These are phyloP conservation scores for Leishmania guyanensis DNA, from an alignment of 208 protist species.

Conservation along the genomic window DNA sequence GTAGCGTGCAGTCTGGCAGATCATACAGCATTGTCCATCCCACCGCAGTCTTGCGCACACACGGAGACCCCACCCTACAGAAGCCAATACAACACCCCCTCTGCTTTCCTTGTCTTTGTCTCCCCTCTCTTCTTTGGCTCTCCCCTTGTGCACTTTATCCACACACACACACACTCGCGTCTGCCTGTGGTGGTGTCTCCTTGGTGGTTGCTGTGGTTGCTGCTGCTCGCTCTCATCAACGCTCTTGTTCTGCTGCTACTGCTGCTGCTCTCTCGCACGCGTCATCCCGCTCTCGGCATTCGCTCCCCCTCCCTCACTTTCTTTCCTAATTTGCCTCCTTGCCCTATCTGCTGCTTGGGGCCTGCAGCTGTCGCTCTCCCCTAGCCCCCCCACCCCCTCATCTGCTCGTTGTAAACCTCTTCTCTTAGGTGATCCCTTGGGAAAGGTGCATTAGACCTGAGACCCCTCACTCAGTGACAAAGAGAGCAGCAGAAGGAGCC, in stretches of 20 bases:
- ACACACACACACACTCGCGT: not conserved
- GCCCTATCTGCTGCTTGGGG: too few species aligned
- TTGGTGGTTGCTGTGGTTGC: not conserved
- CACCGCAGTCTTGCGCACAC: not conserved
- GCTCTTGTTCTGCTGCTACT: not conserved
- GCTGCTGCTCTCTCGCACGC: not conserved
- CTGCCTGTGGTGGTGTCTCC: slow-evolving; percentile 1
- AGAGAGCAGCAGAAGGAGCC: too few species aligned
- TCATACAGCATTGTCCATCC: not conserved
- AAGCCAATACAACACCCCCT: not conserved
- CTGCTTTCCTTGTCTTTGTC: not conserved
- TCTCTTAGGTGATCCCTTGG: too few species aligned
- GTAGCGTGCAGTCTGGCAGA: not conserved
- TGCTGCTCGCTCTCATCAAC: not conserved
- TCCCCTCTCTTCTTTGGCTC: not conserved
- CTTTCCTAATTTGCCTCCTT: not conserved
- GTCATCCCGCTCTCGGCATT: not conserved
- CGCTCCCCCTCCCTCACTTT: not conserved
- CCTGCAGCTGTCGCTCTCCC: not conserved
- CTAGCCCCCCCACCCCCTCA: too few species aligned
- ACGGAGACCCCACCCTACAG: not conserved
- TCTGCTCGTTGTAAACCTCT: too few species aligned
- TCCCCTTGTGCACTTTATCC: not conserved
- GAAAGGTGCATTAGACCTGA: too few species aligned
- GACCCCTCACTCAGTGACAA: too few species aligned